Evolutionary conservation across 2,329 filamentous ascomycete genomes (phyloP), one percentile per base, ranked within the genome.

Genomic region (Epichloe typhina): DNA sequence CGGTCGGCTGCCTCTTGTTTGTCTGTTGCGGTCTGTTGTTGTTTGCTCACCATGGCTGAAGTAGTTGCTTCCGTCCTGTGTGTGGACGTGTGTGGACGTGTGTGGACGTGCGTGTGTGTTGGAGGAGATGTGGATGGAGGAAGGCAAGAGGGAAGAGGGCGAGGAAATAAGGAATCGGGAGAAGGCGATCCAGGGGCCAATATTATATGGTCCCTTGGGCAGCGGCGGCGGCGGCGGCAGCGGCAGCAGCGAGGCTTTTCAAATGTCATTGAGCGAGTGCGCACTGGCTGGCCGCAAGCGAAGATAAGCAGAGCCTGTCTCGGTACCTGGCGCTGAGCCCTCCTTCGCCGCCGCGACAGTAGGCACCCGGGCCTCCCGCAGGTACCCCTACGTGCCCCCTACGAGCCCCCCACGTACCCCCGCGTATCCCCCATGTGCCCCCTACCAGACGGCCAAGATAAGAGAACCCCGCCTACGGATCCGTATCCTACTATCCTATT

Each of bases 21-120:
- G 33, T 19, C 23, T 37, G 4, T 3, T 15, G 26, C 47, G 17
- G 4, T 26, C 23, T 26, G 23, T 2, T 26, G 23, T 26, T 26
- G 2, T 7, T 26, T 26, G 23, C 23, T 26, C 23, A 59, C 58
- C 58, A 60, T 59, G 52, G 47, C 50, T 56, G 55, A 50, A 52
- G 53, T 54, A 5, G 17, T 48, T 37, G 33, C 15, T 40, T 15
- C 7, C 33, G 19, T 23, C 8, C 8, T 39, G 37, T 44, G 40
- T 40, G 39, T 19, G 19, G 39, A 12, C 17, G 38, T 40, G 17
- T 26, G 41, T 13, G 19, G 5, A 13, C 5, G 21, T 42, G 21
- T 7, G 23, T 13, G 4, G 15, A 26, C 23, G 23, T 26, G 7
- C 23, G 23, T 26, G 26, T 26, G 26, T 26, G 26, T 26, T 26